Conservation (phyloP, 768 basidiomycete genomes). For the Tremella mesenterica region DNA sequence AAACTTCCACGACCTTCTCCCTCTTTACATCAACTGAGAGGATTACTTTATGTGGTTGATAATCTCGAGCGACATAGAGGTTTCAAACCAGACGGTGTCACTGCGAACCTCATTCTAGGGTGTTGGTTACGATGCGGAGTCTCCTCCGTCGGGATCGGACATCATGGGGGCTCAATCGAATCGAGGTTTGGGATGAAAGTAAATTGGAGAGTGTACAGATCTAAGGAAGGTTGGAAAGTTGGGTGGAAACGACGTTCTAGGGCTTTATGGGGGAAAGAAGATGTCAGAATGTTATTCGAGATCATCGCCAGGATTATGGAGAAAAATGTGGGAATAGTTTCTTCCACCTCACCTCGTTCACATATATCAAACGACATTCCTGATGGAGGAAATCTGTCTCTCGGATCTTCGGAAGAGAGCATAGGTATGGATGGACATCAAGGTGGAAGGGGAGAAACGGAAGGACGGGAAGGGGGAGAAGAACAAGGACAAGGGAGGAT, state of each 20-base stretch:
- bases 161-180: constrained; percentile 34
- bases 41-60: constrained; percentile 48
- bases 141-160: constrained; percentile 41
- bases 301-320: constrained; percentile 7
- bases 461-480: too few species aligned
- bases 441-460: too few species aligned
- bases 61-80: constrained; percentile 41
- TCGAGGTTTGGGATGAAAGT: background rate
- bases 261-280: background rate
- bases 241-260: background rate
- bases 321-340: background rate
- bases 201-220: background rate
- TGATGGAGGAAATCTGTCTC: background rate
- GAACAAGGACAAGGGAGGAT: too few species aligned
- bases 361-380: background rate
- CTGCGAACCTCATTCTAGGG: constrained; percentile 62
- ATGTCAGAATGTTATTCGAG: constrained; percentile 2
- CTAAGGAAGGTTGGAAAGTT: background rate
- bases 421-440: too few species aligned
- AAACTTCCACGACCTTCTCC: constrained; percentile 7
- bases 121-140: constrained; percentile 58
- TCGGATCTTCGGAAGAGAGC: too few species aligned
- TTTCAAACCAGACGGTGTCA: constrained; percentile 60
- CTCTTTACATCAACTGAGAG: constrained; percentile 15
- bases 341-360: constrained; percentile 6